Evolutionary conservation across 169 alveolate genomes (phyloP).

Genomic region (Theileria orientalis): DNA sequence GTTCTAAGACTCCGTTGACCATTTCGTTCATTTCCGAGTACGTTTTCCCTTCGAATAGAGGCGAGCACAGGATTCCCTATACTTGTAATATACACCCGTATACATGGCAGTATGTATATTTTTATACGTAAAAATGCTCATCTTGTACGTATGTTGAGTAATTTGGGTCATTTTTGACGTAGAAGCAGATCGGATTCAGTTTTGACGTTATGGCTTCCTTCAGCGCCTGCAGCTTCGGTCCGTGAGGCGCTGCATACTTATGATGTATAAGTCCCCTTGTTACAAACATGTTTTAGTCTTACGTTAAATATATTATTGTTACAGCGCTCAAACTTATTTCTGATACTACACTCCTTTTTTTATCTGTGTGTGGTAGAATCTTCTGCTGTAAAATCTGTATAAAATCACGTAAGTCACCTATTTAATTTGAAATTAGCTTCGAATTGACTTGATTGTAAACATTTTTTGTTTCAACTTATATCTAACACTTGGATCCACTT

Average conservation of each 20-base stretch:
- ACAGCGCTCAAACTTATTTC: background rate
- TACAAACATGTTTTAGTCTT: constrained; percentile 34
- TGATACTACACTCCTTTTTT: background rate
- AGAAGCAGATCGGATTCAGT: constrained; percentile 82
- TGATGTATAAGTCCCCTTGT: constrained; percentile 59
- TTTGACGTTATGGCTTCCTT: constrained; percentile 72
- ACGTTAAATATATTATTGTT: background rate
- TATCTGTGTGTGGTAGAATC: constrained; percentile 17
- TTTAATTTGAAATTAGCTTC: too few species aligned
- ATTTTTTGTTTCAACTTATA: too few species aligned
- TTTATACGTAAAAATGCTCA: constrained; percentile 68
- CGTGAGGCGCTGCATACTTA: constrained; percentile 77
- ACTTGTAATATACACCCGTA: too few species aligned
- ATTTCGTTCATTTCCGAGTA: constrained; percentile 79
- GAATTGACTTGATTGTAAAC: too few species aligned
- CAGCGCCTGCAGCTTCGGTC: constrained; percentile 71
- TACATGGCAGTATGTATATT: background rate
- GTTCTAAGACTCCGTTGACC: constrained; percentile 77
- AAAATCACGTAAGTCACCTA: background rate
- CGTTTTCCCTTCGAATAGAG: constrained; percentile 83
- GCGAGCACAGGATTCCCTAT: constrained; percentile 87
- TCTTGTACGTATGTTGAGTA: constrained; percentile 81
- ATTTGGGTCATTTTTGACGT: constrained; percentile 79
- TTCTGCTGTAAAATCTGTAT: background rate
- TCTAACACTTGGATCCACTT: too few species aligned